Evolutionary conservation across 1,284 basidiomycete genomes (phyloP).

Genomic region (Neolentinus lepideus): DNA sequence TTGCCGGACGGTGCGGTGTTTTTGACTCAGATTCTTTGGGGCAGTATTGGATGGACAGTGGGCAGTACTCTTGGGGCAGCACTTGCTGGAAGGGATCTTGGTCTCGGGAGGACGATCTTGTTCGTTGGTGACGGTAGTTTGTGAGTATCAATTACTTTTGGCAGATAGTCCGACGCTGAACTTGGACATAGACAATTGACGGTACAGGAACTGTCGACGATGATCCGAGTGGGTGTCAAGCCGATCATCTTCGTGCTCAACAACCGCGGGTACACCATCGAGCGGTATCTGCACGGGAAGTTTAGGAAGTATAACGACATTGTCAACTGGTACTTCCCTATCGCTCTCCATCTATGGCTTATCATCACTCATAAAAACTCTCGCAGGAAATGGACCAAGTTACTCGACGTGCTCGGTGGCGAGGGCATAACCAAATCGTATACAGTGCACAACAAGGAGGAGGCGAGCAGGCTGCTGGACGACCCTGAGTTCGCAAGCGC

Average conservation of each 20-base stretch:
- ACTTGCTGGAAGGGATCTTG: constrained; percentile 67
- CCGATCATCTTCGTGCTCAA: constrained; percentile 85
- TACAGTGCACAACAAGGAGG: constrained; percentile 54
- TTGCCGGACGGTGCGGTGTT: constrained; percentile 63
- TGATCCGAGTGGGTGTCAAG: constrained; percentile 60
- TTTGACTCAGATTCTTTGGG: constrained; percentile 78
- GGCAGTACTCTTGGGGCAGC: constrained; percentile 73
- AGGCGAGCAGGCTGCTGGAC: constrained; percentile 57
- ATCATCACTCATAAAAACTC: neutral
- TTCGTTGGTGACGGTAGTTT: constrained; percentile 85
- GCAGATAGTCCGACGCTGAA: neutral
- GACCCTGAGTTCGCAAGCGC: constrained; percentile 50
- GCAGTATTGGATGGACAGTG: constrained; percentile 83
- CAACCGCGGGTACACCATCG: constrained; percentile 88
- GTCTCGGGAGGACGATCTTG: constrained; percentile 64
- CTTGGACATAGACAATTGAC: constrained; percentile 48
- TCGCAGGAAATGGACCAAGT: constrained; percentile 45
- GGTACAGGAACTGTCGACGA: constrained; percentile 74
- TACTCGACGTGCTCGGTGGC: constrained; percentile 55
- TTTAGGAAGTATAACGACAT: constrained; percentile 67
- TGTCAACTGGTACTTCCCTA: constrained; percentile 42
- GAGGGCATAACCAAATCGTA: constrained; percentile 54
- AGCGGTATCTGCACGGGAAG: constrained; percentile 72
- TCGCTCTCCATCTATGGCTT: neutral
- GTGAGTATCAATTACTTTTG: constrained; percentile 27